Base-by-base conservation (phyloP, 176 grass and related monocot genomes). In the Aegilops speltoides region DNA sequence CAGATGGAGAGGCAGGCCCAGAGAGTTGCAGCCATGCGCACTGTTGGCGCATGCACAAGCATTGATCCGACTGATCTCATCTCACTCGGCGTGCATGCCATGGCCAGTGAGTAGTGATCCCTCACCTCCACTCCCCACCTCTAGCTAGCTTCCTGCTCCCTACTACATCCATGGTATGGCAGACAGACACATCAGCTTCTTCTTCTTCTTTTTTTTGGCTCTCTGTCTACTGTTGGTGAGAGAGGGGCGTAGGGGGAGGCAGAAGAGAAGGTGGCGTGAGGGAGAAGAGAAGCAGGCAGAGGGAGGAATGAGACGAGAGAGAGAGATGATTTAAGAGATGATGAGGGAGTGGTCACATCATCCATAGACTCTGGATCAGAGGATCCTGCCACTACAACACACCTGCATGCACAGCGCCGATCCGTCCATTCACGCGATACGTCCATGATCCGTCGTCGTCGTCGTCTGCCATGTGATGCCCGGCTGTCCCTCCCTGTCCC, bases 301-400 rank as follows among this genome's bases (percentile, higher is more conserved):
- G 6, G 14, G 29, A 9, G 68, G 75, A 64, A 82, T 9, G 41
- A 43, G 63, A 62, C 45, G 83, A 83, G 88, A 83, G 87, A 78
- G 26, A 56, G 61, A 86, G 50, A 92, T 92, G 91, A 92, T 87
- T 87, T 76, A 91, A 91, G 90, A 88, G 56, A 86, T 79, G 90
- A 91, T 86, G 79, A 82, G 83, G 66, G 90, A 89, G 73, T 86
- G 90, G 90, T 87, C 87, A 89, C 79, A 83, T 88, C 90, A 34
- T 15, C 62, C 29, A 68, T 67, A 5, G 26, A 15, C 65, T 8
- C 8, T n/a, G 4, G n/a, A 3, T 6, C 68, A 66, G 28, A 83
- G 65, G 81, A 89, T 69, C 64, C 73, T 24, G 14, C 60, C 46
- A 25, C 36, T 36, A 83, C 50, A 76, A 65, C 63, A 10, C 76